Conservation (phyloP, 2,329 filamentous ascomycete genomes). For the Pseudohalonectria lignicola region DNA sequence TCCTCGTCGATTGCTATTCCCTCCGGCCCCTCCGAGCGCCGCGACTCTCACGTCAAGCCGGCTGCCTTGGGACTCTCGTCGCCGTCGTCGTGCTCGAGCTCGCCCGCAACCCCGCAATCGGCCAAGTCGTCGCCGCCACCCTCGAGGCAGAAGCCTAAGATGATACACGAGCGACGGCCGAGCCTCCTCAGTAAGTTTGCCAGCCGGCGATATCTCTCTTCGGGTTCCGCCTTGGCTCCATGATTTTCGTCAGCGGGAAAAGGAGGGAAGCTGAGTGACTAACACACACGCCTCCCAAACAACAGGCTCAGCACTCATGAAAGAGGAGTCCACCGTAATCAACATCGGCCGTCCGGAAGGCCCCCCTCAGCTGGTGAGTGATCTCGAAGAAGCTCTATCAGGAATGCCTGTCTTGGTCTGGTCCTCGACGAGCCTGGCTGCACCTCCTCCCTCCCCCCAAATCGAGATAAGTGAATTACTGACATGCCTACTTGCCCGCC, state of each 20-base stretch:
- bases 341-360: constrained; percentile 67
- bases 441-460: too few relatives aligned
- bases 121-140: constrained; percentile 28
- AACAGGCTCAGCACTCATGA: constrained; percentile 57
- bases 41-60: constrained; percentile 3
- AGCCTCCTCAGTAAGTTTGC: constrained; percentile 47
- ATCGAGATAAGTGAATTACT: too few relatives aligned
- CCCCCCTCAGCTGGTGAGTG: constrained; percentile 57
- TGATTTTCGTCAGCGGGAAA: background rate
- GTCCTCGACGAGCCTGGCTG: too few relatives aligned
- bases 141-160: constrained; percentile 27
- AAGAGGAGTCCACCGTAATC: constrained; percentile 70
- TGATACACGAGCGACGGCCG: constrained; percentile 43
- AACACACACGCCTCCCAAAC: background rate
- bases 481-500: too few relatives aligned
- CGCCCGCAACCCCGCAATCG: constrained; percentile 33
- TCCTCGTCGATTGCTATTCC: constrained; percentile 64
- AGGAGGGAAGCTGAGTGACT: background rate
- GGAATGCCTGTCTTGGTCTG: too few relatives aligned
- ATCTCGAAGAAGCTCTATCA: constrained; percentile 9
- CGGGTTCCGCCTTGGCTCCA: too few relatives aligned
- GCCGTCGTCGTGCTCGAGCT: constrained; percentile 44
- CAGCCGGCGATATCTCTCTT: too few relatives aligned
- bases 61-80: constrained; percentile 26
- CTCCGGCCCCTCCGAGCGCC: constrained; percentile 14